Evolutionary conservation across 2,329 filamentous ascomycete genomes (phyloP), one percentile per base, ranked within the genome.

Genomic region (Botryotinia calthae): DNA sequence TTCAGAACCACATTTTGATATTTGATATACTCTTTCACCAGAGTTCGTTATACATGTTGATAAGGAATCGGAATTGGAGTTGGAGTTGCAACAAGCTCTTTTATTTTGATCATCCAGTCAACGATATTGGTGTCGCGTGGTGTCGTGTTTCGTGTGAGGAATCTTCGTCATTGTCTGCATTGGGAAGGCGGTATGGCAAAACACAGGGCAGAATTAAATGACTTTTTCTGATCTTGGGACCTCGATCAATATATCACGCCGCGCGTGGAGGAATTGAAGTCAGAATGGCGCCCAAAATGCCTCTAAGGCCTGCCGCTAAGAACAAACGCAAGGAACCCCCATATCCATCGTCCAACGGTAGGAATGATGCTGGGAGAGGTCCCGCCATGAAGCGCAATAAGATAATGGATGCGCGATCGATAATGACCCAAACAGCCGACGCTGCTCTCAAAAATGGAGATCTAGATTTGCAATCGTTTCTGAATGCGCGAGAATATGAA

Each of bases 401-500:
- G 76, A 76, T 80, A 80, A 72, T 66, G 46, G 83, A 86, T 78
- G 85, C 85, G 63, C 82, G 85, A 59, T 78, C 81, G 18, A 84
- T 87, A 46, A 78, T 84, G 25, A 81, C 83, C 8, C 85, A 87
- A 75, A 82, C 82, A 2, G 79, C 82, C 14, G 83, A 83, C 37
- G 78, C 79, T 54, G 79, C 80, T 7, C 75, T 84, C 37, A 85
- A 84, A 68, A 89, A 92, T 82, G 96, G 95, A 80, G 91, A 97
- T 80, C 87, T 99, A 74, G 91, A 98, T 80, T 87, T 98, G 69
- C 89, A 92, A 77, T 89, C 91, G 42, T 99, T 98, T 79, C 87
- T 98, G 77, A 90, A 90, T 77, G 91, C 94, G 18, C 92, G 95
- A 74, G 91, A 97, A 80, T 97, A 93, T 79, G 95, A 98, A 84